A percentile compares a stretch with the other conserved stretches of the same genome.
phyloP scores from a whole-genome alignment of 306 rosid genomes.

The Fragaria ananassa region DNA sequence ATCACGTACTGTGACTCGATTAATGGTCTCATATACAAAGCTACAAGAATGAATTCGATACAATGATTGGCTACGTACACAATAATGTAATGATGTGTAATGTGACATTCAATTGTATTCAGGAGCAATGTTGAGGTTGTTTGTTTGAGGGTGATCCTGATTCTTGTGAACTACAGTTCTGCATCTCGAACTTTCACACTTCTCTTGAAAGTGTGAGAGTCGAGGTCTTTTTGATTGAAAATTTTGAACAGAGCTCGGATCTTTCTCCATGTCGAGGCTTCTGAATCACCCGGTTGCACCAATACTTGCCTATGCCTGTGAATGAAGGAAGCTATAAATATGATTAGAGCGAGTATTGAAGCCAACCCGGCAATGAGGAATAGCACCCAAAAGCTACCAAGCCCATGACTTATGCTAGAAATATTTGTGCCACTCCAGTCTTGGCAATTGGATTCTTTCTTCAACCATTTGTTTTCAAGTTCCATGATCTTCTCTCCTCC shows the following conservation, averaged over 20 bases:
- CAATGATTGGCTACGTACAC: not conserved
- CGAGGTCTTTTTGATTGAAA: slow-evolving; percentile 24
- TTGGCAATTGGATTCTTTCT: slow-evolving; percentile 14
- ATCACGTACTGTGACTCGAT: too few relatives aligned
- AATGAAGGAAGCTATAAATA: slow-evolving; percentile 31
- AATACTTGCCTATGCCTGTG: slow-evolving; percentile 33
- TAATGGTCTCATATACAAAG: too few relatives aligned
- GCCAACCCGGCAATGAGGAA: slow-evolving; percentile 46
- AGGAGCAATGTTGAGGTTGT: not conserved
- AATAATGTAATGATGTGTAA: not conserved
- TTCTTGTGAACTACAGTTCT: too few relatives aligned
- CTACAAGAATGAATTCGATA: not conserved
- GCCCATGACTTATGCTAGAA: slow-evolving; percentile 36
- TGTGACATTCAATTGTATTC: not conserved
- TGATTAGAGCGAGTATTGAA: slow-evolving; percentile 28
- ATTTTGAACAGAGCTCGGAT: slow-evolving; percentile 16
- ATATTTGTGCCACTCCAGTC: slow-evolving; percentile 18
- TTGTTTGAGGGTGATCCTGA: not conserved
- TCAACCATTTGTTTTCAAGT: slow-evolving; percentile 51
- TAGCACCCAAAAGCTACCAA: slow-evolving; percentile 62
- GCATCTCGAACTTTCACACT: not conserved
- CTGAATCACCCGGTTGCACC: not conserved
- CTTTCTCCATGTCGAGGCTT: slow-evolving; percentile 34
- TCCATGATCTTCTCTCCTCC: slow-evolving; percentile 49
- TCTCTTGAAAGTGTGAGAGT: not conserved